Evolutionary conservation across 2,329 filamentous ascomycete genomes (phyloP).

Genomic region (Hymenotorrendiella dingleyae): DNA sequence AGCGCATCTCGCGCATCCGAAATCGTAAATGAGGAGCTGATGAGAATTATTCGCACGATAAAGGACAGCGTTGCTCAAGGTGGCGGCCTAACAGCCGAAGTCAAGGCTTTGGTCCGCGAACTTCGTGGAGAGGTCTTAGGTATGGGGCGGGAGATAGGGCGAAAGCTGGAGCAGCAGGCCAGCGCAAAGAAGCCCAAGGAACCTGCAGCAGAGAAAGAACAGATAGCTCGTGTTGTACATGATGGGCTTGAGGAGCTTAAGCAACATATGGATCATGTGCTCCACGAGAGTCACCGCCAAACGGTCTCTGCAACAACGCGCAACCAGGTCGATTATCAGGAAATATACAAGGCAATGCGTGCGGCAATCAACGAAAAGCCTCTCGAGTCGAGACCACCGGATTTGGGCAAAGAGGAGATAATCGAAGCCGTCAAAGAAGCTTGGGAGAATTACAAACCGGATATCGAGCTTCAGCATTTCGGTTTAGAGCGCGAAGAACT

Average conservation of each 20-base stretch:
- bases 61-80: conserved; percentile 88
- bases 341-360: conserved; percentile 80
- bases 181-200: conserved; percentile 35
- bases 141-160: conserved; percentile 87
- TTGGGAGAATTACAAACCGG: conserved; percentile 90
- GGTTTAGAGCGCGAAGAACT: conserved; percentile 89
- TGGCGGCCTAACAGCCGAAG: conserved; percentile 83
- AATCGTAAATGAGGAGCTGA: conserved; percentile 68
- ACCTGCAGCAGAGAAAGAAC: conserved; percentile 54
- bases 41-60: conserved; percentile 77
- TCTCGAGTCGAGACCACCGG: conserved; percentile 44
- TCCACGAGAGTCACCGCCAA: conserved; percentile 68
- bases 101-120: conserved; percentile 85
- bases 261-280: conserved; percentile 73
- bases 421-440: conserved; percentile 82
- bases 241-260: conserved; percentile 77
- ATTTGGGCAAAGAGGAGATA: conserved; percentile 74
- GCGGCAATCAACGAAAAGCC: conserved; percentile 57
- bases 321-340: conserved; percentile 67
- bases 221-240: conserved; percentile 72
- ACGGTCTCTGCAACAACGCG: conserved; percentile 59
- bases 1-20: conserved; percentile 42
- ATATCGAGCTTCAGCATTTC: conserved; percentile 84
- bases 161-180: conserved; percentile 70
- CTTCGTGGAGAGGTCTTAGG: conserved; percentile 87